Evolutionary conservation across 768 basidiomycete genomes (phyloP).

Genomic region (Cystobasidium tubakii): DNA sequence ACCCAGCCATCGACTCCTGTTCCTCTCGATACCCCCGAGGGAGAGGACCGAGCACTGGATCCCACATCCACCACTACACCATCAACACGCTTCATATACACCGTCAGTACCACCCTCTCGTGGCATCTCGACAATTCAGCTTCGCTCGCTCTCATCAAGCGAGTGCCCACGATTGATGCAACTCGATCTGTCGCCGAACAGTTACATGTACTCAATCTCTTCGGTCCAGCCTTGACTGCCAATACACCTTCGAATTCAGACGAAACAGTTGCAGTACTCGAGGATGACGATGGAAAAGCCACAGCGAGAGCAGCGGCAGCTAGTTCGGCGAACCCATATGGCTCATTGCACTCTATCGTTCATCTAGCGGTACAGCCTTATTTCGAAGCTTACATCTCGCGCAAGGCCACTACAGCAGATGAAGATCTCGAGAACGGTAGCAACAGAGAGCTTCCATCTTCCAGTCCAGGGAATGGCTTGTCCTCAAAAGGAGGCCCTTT

Average conservation of each 20-base stretch:
- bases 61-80: background rate
- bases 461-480: background rate
- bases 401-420: constrained; percentile 55
- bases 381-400: constrained; percentile 94
- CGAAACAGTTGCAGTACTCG: background rate
- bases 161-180: constrained; percentile 68
- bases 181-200: constrained; percentile 72
- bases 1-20: background rate
- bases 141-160: constrained; percentile 92
- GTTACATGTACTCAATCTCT: constrained; percentile 85
- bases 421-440: background rate
- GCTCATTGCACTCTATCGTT: constrained; percentile 88
- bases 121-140: constrained; percentile 73
- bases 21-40: background rate
- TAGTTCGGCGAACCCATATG: constrained; percentile 61
- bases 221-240: constrained; percentile 47
- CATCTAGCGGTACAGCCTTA: constrained; percentile 94
- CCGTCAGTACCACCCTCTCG: constrained; percentile 59
- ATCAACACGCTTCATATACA: constrained; percentile 43
- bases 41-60: background rate
- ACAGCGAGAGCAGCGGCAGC: constrained; percentile 54
- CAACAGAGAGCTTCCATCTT: background rate
- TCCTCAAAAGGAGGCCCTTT: background rate
- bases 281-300: constrained; percentile 57
- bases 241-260: constrained; percentile 24